Conservation (phyloP, 352 stramenopile genomes). For the Phytophthora aleatoria region DNA sequence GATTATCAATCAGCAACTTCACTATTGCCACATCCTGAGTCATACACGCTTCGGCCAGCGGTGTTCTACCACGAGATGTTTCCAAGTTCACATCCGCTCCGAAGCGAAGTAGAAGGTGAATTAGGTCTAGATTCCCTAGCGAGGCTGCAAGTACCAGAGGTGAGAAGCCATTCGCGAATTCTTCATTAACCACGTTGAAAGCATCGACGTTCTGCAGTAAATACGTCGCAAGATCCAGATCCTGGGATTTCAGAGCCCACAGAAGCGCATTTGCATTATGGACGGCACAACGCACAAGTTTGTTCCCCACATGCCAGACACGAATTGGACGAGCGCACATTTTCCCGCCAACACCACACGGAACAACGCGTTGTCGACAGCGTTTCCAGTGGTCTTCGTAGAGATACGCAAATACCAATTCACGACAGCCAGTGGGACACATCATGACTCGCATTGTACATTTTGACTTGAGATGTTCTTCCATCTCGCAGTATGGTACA, state of each 20-base stretch:
- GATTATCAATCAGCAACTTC: constrained; percentile 59
- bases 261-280: constrained; percentile 63
- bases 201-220: constrained; percentile 56
- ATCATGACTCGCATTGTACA: constrained; percentile 65
- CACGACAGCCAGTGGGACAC: constrained; percentile 63
- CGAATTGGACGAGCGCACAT: constrained; percentile 61
- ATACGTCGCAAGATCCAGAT: constrained; percentile 68
- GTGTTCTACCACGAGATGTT: constrained; percentile 64
- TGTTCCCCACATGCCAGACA: constrained; percentile 50
- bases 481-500: constrained; percentile 36
- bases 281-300: constrained; percentile 52
- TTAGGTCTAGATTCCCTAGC: constrained; percentile 48
- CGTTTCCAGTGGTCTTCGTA: constrained; percentile 61
- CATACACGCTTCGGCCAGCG: constrained; percentile 66
- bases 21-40: constrained; percentile 55
- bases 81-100: constrained; percentile 78
- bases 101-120: constrained; percentile 62
- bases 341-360: constrained; percentile 58
- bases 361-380: constrained; percentile 66
- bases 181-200: constrained; percentile 44
- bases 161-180: constrained; percentile 75
- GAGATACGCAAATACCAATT: constrained; percentile 65
- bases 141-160: constrained; percentile 57
- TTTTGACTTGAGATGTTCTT: constrained; percentile 46
- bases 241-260: constrained; percentile 62